Base-by-base conservation (phyloP, 768 basidiomycete species). In the Lactifluus volemus region DNA sequence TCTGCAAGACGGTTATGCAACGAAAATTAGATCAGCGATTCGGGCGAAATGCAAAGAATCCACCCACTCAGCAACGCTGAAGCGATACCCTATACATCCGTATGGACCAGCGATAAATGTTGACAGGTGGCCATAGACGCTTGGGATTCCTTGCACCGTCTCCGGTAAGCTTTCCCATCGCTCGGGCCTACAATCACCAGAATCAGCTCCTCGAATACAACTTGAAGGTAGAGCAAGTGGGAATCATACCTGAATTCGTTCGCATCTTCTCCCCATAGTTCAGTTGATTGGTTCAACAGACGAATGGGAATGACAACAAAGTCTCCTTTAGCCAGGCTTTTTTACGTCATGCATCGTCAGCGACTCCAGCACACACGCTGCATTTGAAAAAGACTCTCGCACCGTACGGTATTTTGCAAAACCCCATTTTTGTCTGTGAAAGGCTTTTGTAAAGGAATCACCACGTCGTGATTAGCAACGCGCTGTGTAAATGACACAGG, bases 231-330 rank as follows among this genome's bases (percentile, higher is more conserved):
- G 25, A 25, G 3, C 10, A 25, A 41, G 3, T 4, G 11, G 25
- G 9, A 14, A 1, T n/a, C 60, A 11, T 42, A 66, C 65, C 52
- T 63, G 63, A 73, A 75, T 36, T 70, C 69, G 14, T 63, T 56
- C 1, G 73, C 74, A 47, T 75, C 74, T 17, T 66, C 65, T 12
- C 73, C 73, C 69, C 72, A 74, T 8, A 74, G 52, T 34, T 63
- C 66, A 17, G 64, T 67, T 11, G 69, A 63, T 10, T 66, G 65
- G 47, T 74, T 71, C 42, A 72, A 44, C 12, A 58, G 17, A 15
- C 60, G 49, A 47, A 73, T 67, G 11, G 71, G 67, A 29, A 73
- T 56, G 17, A 34, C 6, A 15, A 73, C 44, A 1, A 30, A 17
- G 29, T 68, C 67, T 12, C 67, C 67, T 30, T 65, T 56, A 11